These are phyloP conservation scores for Thymus mandschuricus DNA, from an alignment of 257 asterid species.

Conservation along the genomic window DNA sequence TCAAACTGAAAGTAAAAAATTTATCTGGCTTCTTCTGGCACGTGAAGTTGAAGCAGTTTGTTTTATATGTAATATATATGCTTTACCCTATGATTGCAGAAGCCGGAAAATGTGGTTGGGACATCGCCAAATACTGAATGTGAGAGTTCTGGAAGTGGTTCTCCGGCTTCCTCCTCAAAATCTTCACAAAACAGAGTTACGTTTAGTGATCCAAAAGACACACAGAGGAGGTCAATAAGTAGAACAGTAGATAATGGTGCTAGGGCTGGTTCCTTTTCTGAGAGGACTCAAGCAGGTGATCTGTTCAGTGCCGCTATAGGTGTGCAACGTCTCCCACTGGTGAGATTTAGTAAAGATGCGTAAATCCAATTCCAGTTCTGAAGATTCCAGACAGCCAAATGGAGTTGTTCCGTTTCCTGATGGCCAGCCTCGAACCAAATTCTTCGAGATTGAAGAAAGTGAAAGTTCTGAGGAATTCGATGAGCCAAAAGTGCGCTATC, in stretches of 20 bases:
- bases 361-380: too few species aligned
- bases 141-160: slow-evolving; percentile 68
- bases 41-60: slow-evolving; percentile 5
- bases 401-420: too few species aligned
- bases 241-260: slow-evolving; percentile 51
- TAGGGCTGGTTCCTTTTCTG: slow-evolving; percentile 49
- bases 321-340: slow-evolving; percentile 62
- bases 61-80: background rate
- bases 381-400: too few species aligned
- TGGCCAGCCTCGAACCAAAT: too few species aligned
- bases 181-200: slow-evolving; percentile 50
- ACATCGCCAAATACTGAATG: slow-evolving; percentile 52
- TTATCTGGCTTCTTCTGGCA: slow-evolving; percentile 26
- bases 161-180: slow-evolving; percentile 71
- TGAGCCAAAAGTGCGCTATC: too few species aligned
- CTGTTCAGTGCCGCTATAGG: slow-evolving; percentile 69
- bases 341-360: slow-evolving; percentile 37
- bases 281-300: slow-evolving; percentile 83
- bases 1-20: slow-evolving; percentile 63
- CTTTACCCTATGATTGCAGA: slow-evolving; percentile 49
- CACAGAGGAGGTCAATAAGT: slow-evolving; percentile 63
- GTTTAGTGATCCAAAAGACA: slow-evolving; percentile 61
- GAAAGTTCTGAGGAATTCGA: too few species aligned
- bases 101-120: slow-evolving; percentile 52
- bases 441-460: too few species aligned